These are phyloP conservation scores for Saccharomycopsis capsularis DNA, from an alignment of 805 yeast species.

Conservation along the genomic window DNA sequence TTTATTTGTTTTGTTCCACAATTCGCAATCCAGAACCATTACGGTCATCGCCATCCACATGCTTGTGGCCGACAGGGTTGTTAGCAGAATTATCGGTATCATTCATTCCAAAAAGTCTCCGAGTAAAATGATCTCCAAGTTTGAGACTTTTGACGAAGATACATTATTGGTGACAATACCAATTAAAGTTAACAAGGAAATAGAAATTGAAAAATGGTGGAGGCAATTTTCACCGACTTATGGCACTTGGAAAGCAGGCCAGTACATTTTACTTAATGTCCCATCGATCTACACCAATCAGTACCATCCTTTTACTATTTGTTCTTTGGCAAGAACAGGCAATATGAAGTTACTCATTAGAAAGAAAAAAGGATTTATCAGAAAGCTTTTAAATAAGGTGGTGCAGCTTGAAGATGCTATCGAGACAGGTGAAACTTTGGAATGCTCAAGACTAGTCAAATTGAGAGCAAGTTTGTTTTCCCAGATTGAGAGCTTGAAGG, in stretches of 20 bases:
- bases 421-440: neutral
- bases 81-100: slow-evolving; percentile 28
- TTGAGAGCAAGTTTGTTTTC: no score
- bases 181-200: slow-evolving; percentile 20
- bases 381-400: slow-evolving; percentile 27
- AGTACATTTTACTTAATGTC: slow-evolving; percentile 39
- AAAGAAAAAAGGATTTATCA: slow-evolving; percentile 39
- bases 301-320: slow-evolving; percentile 43
- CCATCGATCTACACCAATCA: slow-evolving; percentile 33
- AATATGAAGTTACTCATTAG: slow-evolving; percentile 37
- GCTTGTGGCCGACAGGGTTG: slow-evolving; percentile 36
- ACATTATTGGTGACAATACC: slow-evolving; percentile 37
- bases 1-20: slow-evolving; percentile 37
- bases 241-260: slow-evolving; percentile 42
- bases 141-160: slow-evolving; percentile 36
- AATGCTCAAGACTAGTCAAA: no score
- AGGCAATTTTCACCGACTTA: slow-evolving; percentile 30
- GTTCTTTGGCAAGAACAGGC: slow-evolving; percentile 33
- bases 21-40: slow-evolving; percentile 30
- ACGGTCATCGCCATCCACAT: slow-evolving; percentile 37
- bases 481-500: neutral
- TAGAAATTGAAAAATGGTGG: slow-evolving; percentile 27
- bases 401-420: neutral
- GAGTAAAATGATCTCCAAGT: slow-evolving; percentile 33
- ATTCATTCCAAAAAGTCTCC: slow-evolving; percentile 34